A percentile compares a stretch with the other conserved stretches of the same genome.
Evolutionary conservation across 345 rosid genomes (phyloP).

Genomic region (Hibiscus tridactylites): DNA sequence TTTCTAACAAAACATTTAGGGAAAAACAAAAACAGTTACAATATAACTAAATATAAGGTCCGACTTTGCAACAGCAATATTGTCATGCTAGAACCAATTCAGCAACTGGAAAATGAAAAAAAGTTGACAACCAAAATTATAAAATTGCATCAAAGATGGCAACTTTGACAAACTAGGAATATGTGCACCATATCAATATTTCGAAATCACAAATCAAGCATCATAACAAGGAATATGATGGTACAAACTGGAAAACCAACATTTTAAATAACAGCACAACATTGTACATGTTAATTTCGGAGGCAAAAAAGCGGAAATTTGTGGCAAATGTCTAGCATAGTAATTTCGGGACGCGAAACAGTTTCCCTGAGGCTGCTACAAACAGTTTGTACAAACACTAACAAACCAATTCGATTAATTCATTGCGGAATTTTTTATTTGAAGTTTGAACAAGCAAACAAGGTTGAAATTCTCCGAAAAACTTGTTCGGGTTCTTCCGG

Average conservation of each 20-base stretch:
- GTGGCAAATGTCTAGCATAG: neutral
- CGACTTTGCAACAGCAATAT: neutral
- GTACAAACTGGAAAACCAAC: neutral
- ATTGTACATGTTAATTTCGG: neutral
- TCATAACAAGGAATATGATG: neutral
- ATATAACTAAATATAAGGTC: neutral
- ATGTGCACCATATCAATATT: neutral
- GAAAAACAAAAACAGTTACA: neutral
- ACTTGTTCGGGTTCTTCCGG: neutral
- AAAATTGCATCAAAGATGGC: neutral
- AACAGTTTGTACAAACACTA: neutral
- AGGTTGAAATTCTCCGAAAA: neutral
- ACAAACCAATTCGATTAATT: neutral
- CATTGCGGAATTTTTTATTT: neutral
- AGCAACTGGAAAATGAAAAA: neutral
- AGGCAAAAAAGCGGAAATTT: neutral
- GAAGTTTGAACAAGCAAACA: neutral
- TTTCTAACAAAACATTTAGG: slow-evolving; percentile 20
- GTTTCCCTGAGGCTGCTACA: neutral
- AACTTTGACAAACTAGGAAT: neutral
- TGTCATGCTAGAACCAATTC: neutral
- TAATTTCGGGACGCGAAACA: neutral
- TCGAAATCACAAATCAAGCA: neutral
- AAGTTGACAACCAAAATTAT: neutral
- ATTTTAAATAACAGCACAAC: neutral